Percentiles rank a stretch among this genome's conserved stretches.
phyloP scores from a whole-genome alignment of 2,329 filamentous ascomycete species.

The Sphaerulina vaccinii region DNA sequence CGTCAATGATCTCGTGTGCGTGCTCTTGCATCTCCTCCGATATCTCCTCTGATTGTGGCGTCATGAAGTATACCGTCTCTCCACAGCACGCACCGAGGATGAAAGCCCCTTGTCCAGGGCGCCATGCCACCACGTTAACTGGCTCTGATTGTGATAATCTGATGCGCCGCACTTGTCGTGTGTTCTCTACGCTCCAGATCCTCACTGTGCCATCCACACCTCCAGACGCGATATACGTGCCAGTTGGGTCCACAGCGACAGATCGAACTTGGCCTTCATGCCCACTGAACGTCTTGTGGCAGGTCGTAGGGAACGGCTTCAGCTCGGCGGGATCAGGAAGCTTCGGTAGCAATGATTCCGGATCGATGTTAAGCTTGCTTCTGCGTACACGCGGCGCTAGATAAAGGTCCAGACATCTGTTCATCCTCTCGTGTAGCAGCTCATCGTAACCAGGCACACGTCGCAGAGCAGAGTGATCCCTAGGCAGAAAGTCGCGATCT shows the following conservation, averaged over 20 bases:
- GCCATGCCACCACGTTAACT: constrained; percentile 85
- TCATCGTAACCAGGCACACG: constrained; percentile 88
- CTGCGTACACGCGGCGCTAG: constrained; percentile 87
- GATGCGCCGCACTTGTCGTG: constrained; percentile 82
- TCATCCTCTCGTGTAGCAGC: constrained; percentile 94
- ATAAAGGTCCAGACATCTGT: constrained; percentile 92
- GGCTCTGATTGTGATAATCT: constrained; percentile 74
- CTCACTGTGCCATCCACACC: constrained; percentile 91
- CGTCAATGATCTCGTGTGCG: constrained; percentile 75
- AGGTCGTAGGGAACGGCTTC: constrained; percentile 89
- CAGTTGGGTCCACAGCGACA: constrained; percentile 79
- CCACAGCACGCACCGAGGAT: constrained; percentile 81
- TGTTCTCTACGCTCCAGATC: constrained; percentile 84
- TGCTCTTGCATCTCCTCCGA: constrained; percentile 59
- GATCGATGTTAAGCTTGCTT: constrained; percentile 95
- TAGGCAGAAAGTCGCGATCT: constrained; percentile 83
- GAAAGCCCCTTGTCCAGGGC: constrained; percentile 75
- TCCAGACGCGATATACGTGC: constrained; percentile 83
- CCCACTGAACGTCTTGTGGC: constrained; percentile 80
- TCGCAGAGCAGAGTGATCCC: constrained; percentile 77
- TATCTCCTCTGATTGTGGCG: constrained; percentile 49
- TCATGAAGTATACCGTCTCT: constrained; percentile 80
- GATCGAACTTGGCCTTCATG: constrained; percentile 86
- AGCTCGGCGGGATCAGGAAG: constrained; percentile 90
- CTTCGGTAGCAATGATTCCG: constrained; percentile 86